Base-by-base conservation (phyloP, 257 asterid genomes). In the Petrea volubilis region DNA sequence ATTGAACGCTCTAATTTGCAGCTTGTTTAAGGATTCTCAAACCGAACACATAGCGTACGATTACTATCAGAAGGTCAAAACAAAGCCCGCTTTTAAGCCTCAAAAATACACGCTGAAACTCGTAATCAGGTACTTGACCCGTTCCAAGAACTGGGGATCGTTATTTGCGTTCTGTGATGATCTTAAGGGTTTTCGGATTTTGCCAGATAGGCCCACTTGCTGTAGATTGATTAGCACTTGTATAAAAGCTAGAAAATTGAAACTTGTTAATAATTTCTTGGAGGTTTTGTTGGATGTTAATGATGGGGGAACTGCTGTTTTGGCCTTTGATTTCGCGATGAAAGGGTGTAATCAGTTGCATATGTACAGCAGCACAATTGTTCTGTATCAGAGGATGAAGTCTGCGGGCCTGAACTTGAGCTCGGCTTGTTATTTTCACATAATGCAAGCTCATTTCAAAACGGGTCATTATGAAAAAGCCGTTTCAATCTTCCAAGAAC, bases 271-370 rank as follows among this genome's bases (percentile, higher is more conserved):
- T 55, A 71, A n/a, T 68, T 71, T 95, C 38, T 87, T 95, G 36
- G 86, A 83, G 3, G 38, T 76, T n/a, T 73, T 88, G 57, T 57
- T 83, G 70, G 64, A 62, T 38, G 43, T 38, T 24, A 50, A 2
- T 31, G 88, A 92, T 72, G 66, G 31, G 34, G 75, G 57, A 12
- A 68, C 72, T 25, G 90, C 92, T 50, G 83, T 81, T 72, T 31
- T 74, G 20, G 96, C 92, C 18, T 90, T 88, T 52, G 96, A 83
- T 72, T 83, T 76, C 24, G 95, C 98, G 2, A 86, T 95, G 97
- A 95, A 78, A 83, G 95, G 97, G 15, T 95, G 77, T 52, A 95
- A 92, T 52, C 84, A 84, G 76, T 65, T 95, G 86, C 96, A 92
- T 73, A 95, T 95, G 99, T 92, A 88, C 43, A 82, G 87, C 63